Percentiles rank a stretch among this genome's conserved stretches.
Conservation (phyloP, 345 rosid species). For the Corchorus capsularis region DNA sequence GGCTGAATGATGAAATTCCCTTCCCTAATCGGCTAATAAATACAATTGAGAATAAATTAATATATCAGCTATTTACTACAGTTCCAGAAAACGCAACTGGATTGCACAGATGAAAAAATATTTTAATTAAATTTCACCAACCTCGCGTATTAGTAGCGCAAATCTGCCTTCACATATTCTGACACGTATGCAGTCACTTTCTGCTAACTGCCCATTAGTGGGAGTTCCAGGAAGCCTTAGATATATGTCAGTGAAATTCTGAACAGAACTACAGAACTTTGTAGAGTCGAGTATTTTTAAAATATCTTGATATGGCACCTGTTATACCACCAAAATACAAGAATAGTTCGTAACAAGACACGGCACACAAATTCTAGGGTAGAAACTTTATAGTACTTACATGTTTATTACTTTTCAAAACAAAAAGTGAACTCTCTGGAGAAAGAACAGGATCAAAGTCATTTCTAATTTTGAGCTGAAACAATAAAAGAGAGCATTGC, state of each 20-base stretch:
- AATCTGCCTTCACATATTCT: slow-evolving; percentile 99
- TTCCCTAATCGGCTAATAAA: slow-evolving; percentile 91
- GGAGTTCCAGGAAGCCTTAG: slow-evolving; percentile 88
- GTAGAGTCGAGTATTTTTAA: slow-evolving; percentile 76
- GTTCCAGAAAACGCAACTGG: slow-evolving; percentile 24
- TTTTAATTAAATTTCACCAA: slow-evolving; percentile 27
- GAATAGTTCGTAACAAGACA: slow-evolving; percentile 8
- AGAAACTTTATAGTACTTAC: slow-evolving; percentile 45
- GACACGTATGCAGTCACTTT: slow-evolving; percentile 95
- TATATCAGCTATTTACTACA: slow-evolving; percentile 19
- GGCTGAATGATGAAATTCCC: slow-evolving; percentile 99
- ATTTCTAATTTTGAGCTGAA: slow-evolving; percentile 96
- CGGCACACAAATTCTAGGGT: background rate
- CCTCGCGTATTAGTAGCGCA: slow-evolving; percentile 97
- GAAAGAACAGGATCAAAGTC: slow-evolving; percentile 99
- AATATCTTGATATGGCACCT: slow-evolving; percentile 92
- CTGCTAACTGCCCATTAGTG: slow-evolving; percentile 78
- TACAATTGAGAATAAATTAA: slow-evolving; percentile 24
- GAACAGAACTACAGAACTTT: slow-evolving; percentile 88
- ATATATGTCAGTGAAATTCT: slow-evolving; percentile 92
- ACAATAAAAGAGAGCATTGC: slow-evolving; percentile 13
- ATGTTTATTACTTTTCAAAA: slow-evolving; percentile 91
- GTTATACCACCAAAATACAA: slow-evolving; percentile 25
- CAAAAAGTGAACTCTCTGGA: slow-evolving; percentile 97
- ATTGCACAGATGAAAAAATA: background rate